Percentiles rank a stretch among this genome's conserved stretches.
phyloP scores from a whole-genome alignment of 148 eudicot species.

The Rhododendron ovatum region DNA sequence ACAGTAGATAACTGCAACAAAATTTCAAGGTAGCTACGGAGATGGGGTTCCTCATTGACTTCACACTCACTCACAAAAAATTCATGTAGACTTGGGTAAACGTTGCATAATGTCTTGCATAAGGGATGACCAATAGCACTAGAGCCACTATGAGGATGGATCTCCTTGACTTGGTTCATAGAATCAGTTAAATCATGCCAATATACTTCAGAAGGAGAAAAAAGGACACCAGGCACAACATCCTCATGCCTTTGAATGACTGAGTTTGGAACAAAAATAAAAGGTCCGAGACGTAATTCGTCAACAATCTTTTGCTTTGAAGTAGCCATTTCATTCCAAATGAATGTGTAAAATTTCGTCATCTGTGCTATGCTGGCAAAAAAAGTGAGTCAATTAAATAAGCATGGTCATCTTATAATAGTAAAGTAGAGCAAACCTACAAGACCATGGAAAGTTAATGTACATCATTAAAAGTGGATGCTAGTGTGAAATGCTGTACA shows the following conservation, averaged over 20 bases:
- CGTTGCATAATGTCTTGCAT: slow-evolving; percentile 47
- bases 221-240: slow-evolving; percentile 55
- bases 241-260: slow-evolving; percentile 41
- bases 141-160: slow-evolving; percentile 16
- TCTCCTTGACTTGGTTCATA: slow-evolving; percentile 31
- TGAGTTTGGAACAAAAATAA: slow-evolving; percentile 65
- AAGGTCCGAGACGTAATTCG: slow-evolving; percentile 56
- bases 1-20: slow-evolving; percentile 61
- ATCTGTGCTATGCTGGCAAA: slow-evolving; percentile 71
- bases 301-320: slow-evolving; percentile 50
- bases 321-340: slow-evolving; percentile 61
- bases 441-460: background rate
- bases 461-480: too few relatives aligned
- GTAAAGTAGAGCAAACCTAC: background rate
- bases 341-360: slow-evolving; percentile 66
- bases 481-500: background rate
- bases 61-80: slow-evolving; percentile 87
- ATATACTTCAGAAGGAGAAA: slow-evolving; percentile 67
- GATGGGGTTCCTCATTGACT: slow-evolving; percentile 60
- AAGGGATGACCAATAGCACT: slow-evolving; percentile 11
- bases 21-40: slow-evolving; percentile 60
- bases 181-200: slow-evolving; percentile 82
- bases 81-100: slow-evolving; percentile 69
- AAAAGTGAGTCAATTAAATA: slow-evolving; percentile 8
- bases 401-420: slow-evolving; percentile 8